phyloP scores from a whole-genome alignment of 1,139 yeast genomes.

The Yamadazyma jaroonii region DNA sequence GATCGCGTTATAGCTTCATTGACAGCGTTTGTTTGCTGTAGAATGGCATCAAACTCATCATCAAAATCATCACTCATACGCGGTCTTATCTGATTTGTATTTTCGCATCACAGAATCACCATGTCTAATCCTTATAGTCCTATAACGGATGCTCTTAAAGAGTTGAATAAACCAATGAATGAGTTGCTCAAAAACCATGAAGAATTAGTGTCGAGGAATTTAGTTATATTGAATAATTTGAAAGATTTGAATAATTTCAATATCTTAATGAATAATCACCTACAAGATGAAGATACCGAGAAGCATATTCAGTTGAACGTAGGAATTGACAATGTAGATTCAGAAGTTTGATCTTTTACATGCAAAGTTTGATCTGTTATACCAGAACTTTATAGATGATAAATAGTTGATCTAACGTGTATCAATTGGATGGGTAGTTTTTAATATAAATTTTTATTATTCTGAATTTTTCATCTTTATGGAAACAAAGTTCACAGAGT shows the following conservation, averaged over 20 bases:
- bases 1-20: not conserved
- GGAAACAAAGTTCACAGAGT: too few species aligned
- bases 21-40: slow-evolving; percentile 2
- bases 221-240: slow-evolving; percentile 23
- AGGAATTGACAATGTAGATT: too few species aligned
- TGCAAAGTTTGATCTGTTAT: too few species aligned
- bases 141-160: slow-evolving; percentile 18
- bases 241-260: slow-evolving; percentile 7
- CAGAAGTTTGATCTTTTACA: too few species aligned
- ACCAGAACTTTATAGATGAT: too few species aligned
- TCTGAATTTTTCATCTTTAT: too few species aligned
- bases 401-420: too few species aligned
- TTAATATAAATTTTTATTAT: too few species aligned
- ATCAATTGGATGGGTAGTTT: too few species aligned
- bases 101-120: slow-evolving; percentile 1
- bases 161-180: slow-evolving; percentile 22
- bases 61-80: slow-evolving; percentile 14
- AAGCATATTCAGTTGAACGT: too few species aligned
- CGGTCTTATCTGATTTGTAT: slow-evolving; percentile 1
- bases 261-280: slow-evolving; percentile 1
- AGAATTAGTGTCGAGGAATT: slow-evolving; percentile 25
- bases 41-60: slow-evolving; percentile 13
- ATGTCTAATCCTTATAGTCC: slow-evolving; percentile 17
- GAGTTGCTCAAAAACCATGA: slow-evolving; percentile 25
- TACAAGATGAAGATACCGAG: not conserved